Evolutionary conservation across 495 filamentous ascomycete genomes (phyloP).

Genomic region (Trichoderma asperelloides): DNA sequence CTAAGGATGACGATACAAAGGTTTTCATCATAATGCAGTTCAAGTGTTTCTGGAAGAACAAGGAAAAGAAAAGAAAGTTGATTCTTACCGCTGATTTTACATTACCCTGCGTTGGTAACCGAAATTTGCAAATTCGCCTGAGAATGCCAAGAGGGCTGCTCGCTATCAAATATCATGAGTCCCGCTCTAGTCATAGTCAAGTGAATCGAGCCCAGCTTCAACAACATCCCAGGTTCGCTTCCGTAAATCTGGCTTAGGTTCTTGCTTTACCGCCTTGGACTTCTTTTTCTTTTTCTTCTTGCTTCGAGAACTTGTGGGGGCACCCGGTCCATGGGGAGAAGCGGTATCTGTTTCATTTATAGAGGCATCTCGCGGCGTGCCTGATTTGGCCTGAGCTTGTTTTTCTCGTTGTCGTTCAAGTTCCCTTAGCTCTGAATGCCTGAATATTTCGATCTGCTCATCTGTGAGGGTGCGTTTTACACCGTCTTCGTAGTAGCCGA

Average conservation of each 20-base stretch:
- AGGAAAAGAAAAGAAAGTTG: not conserved
- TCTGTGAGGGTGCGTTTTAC: slow-evolving; percentile 87
- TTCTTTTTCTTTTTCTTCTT: slow-evolving; percentile 27
- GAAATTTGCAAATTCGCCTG: not conserved
- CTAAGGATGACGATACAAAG: slow-evolving; percentile 63
- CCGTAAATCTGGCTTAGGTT: slow-evolving; percentile 44
- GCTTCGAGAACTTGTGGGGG: not conserved
- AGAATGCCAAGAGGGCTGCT: not conserved
- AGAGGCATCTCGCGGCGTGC: not conserved
- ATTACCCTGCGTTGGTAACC: not conserved
- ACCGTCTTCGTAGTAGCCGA: slow-evolving; percentile 86
- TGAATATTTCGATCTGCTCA: slow-evolving; percentile 82
- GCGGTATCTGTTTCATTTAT: slow-evolving; percentile 20
- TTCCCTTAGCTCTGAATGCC: slow-evolving; percentile 77
- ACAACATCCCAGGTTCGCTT: slow-evolving; percentile 52
- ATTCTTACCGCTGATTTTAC: not conserved
- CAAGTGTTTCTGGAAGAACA: not conserved
- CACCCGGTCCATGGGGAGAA: slow-evolving; percentile 3
- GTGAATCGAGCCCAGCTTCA: slow-evolving; percentile 38
- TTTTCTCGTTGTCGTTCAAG: slow-evolving; percentile 45
- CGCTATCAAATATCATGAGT: not conserved
- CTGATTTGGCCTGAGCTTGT: slow-evolving; percentile 11
- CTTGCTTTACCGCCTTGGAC: slow-evolving; percentile 32
- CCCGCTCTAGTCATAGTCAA: slow-evolving; percentile 36
- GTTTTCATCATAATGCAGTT: slow-evolving; percentile 45